Evolutionary conservation across 768 basidiomycete genomes (phyloP).

Genomic region (Mycena filopes): DNA sequence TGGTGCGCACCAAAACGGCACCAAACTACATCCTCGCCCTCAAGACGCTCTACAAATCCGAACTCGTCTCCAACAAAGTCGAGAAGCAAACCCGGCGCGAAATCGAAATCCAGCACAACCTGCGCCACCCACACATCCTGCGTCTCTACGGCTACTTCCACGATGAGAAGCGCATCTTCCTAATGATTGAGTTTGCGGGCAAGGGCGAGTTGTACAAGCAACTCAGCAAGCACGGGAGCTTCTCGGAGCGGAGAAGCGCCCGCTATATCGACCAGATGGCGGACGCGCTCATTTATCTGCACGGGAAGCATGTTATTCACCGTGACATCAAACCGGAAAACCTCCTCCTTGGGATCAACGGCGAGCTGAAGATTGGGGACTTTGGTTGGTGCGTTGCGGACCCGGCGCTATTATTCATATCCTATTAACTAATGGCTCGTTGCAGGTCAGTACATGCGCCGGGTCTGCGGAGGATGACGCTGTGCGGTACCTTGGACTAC

Average conservation of each 20-base stretch:
- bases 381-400: conserved; percentile 85
- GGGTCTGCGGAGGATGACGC: conserved; percentile 85
- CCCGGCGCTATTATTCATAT: background rate
- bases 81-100: conserved; percentile 98
- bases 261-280: conserved; percentile 99
- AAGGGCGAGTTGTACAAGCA: conserved; percentile 98
- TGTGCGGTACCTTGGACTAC: conserved; percentile 97
- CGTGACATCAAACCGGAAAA: conserved; percentile 99
- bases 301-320: conserved; percentile 97
- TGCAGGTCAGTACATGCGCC: conserved; percentile 82
- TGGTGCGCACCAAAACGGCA: conserved; percentile 91
- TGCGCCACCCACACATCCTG: conserved; percentile 94
- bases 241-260: conserved; percentile 88
- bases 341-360: conserved; percentile 91
- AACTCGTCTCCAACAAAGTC: conserved; percentile 90
- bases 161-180: conserved; percentile 96
- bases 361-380: conserved; percentile 97
- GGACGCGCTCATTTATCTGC: conserved; percentile 92
- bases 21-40: conserved; percentile 95
- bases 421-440: too few relatives aligned
- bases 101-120: conserved; percentile 97
- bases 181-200: conserved; percentile 98
- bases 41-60: conserved; percentile 96
- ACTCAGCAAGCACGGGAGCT: conserved; percentile 84
- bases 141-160: conserved; percentile 98